Evolutionary conservation across 805 yeast species (phyloP).

Genomic region (Sugiyamaella chiloensis): DNA sequence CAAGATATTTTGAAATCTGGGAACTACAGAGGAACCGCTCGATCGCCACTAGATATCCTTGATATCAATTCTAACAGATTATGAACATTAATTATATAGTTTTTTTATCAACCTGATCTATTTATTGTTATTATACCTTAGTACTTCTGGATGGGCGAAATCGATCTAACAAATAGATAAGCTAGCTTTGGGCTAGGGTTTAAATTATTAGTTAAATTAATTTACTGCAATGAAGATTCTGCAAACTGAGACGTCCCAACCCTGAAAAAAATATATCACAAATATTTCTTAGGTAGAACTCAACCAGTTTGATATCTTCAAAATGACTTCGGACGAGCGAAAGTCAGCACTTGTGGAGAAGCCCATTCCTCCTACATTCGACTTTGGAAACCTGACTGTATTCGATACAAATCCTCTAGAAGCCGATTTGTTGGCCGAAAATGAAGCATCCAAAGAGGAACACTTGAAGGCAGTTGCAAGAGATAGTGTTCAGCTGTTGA

Average conservation of each 20-base stretch:
- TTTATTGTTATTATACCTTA: too few species aligned
- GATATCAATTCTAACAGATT: background rate
- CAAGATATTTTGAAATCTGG: background rate
- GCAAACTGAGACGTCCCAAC: background rate
- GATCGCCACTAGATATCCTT: background rate
- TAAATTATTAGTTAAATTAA: too few species aligned
- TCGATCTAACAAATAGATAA: too few species aligned
- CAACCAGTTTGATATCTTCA: background rate
- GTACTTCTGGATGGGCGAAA: too few species aligned
- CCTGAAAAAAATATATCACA: background rate
- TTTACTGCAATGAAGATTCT: too few species aligned
- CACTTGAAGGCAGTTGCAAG: conserved; percentile 67
- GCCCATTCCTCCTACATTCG: conserved; percentile 83
- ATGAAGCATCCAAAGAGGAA: conserved; percentile 56
- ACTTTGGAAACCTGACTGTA: conserved; percentile 85
- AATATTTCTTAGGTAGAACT: too few species aligned
- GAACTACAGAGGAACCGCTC: background rate
- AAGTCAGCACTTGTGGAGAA: conserved; percentile 58
- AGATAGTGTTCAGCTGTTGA: conserved; percentile 87
- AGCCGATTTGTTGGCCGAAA: conserved; percentile 47
- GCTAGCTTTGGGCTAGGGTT: too few species aligned
- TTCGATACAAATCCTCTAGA: conserved; percentile 89
- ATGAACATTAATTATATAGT: too few species aligned
- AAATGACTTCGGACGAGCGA: background rate
- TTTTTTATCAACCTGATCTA: too few species aligned